Evolutionary conservation across 345 rosid species (phyloP).

Genomic region (Hibiscus trionum): DNA sequence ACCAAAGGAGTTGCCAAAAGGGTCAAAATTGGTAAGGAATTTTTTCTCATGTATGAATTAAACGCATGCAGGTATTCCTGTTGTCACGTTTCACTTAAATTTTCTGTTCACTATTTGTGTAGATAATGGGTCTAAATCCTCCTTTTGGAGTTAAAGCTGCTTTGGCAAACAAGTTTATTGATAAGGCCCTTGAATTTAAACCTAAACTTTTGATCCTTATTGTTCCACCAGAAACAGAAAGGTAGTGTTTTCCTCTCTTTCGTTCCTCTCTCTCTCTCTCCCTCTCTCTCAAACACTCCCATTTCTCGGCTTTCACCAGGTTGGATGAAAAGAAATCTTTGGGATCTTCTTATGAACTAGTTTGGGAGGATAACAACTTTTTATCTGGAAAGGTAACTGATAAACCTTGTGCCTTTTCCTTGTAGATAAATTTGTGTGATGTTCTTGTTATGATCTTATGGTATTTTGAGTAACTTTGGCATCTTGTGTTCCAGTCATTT

Average conservation of each 20-base stretch:
- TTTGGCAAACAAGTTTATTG: conserved; percentile 70
- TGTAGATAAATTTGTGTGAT: background rate
- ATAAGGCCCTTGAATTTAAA: conserved; percentile 75
- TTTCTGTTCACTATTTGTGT: conserved; percentile 13
- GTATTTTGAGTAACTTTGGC: conserved; percentile 8
- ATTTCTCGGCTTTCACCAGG: conserved; percentile 33
- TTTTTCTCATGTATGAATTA: conserved; percentile 7
- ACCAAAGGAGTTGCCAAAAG: conserved; percentile 56
- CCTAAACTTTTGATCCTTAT: conserved; percentile 88
- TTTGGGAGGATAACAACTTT: conserved; percentile 62
- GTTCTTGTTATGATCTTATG: background rate
- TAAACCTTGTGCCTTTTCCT: background rate
- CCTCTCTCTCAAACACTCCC: background rate
- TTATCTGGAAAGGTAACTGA: conserved; percentile 69
- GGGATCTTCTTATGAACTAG: conserved; percentile 46
- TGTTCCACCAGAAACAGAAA: conserved; percentile 79
- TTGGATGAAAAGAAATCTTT: conserved; percentile 46
- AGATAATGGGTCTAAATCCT: conserved; percentile 97
- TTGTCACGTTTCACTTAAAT: background rate
- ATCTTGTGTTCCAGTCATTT: conserved; percentile 61
- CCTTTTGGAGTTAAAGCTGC: conserved; percentile 81
- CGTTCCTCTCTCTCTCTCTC: background rate
- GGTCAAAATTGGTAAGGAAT: conserved; percentile 62
- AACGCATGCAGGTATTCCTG: background rate
- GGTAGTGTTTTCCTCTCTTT: conserved; percentile 30